Percentiles rank a stretch among this genome's conserved stretches.
phyloP scores from a whole-genome alignment of 805 yeast species.

The Candida berthetii region DNA sequence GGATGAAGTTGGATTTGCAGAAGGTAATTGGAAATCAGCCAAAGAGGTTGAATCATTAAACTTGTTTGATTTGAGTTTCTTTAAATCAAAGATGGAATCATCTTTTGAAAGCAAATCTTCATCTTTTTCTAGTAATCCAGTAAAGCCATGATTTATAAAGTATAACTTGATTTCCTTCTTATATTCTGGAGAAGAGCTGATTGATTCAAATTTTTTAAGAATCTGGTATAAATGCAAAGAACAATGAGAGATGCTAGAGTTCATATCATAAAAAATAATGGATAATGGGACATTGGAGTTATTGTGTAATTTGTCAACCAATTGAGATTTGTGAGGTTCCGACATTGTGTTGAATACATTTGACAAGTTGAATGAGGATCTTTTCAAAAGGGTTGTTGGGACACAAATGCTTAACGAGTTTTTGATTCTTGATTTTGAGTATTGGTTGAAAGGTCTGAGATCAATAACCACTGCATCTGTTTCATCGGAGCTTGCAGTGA shows the following conservation, averaged over 20 bases:
- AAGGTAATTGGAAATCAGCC: conserved; percentile 16
- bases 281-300: conserved; percentile 3
- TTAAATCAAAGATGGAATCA: conserved; percentile 5
- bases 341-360: conserved; percentile 22
- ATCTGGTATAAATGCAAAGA: conserved; percentile 19
- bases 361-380: conserved; percentile 29
- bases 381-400: conserved; percentile 80
- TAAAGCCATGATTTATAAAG: conserved; percentile 16
- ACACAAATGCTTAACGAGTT: conserved; percentile 73
- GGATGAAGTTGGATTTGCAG: conserved; percentile 16
- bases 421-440: conserved; percentile 47
- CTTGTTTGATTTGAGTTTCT: conserved; percentile 8
- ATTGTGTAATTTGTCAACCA: conserved; percentile 9
- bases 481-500: neutral
- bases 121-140: conserved; percentile 7
- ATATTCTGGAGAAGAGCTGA: conserved; percentile 3
- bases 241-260: conserved; percentile 14
- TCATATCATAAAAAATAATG: conserved; percentile 18
- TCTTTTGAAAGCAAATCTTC: neutral
- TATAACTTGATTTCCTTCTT: conserved; percentile 9
- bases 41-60: conserved; percentile 9
- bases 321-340: conserved; percentile 10
- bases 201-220: conserved; percentile 17
- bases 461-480: conserved; percentile 31
- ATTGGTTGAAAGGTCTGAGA: conserved; percentile 77